Evolutionary conservation across 192 early-diverging fungal species (phyloP).

Genomic region (Rhizoclosmatium globosum): DNA sequence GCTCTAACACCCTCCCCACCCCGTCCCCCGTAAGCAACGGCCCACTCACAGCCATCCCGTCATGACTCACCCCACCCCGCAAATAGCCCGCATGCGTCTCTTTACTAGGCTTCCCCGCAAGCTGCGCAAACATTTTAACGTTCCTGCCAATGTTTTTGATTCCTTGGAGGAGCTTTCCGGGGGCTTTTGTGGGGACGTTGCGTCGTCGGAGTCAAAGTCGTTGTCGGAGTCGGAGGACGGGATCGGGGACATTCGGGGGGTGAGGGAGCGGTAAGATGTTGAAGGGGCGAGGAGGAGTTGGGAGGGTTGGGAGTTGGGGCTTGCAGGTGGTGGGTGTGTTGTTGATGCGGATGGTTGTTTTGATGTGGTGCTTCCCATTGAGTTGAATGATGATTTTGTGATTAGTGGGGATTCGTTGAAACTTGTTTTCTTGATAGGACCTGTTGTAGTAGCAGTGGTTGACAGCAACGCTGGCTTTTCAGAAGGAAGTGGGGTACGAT

Average conservation of each 20-base stretch:
- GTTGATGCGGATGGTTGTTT: neutral
- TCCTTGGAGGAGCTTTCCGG: constrained; percentile 9
- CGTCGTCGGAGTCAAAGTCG: neutral
- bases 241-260: neutral
- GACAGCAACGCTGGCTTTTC: neutral
- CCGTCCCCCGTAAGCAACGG: neutral
- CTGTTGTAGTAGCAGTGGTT: neutral
- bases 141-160: constrained; percentile 27
- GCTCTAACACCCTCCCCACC: neutral
- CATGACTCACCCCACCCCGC: too few species aligned
- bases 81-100: too few species aligned
- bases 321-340: neutral
- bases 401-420: neutral
- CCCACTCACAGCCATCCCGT: too few species aligned
- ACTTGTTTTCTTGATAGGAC: neutral
- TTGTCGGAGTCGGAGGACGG: neutral
- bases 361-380: neutral
- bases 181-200: neutral
- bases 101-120: neutral
- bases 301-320: neutral
- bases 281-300: neutral
- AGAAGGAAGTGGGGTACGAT: neutral
- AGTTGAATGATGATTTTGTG: neutral
- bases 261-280: neutral
- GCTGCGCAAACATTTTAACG: constrained; percentile 6